Base-by-base conservation (phyloP, 768 basidiomycete genomes). In the Cytidiella melzeri region DNA sequence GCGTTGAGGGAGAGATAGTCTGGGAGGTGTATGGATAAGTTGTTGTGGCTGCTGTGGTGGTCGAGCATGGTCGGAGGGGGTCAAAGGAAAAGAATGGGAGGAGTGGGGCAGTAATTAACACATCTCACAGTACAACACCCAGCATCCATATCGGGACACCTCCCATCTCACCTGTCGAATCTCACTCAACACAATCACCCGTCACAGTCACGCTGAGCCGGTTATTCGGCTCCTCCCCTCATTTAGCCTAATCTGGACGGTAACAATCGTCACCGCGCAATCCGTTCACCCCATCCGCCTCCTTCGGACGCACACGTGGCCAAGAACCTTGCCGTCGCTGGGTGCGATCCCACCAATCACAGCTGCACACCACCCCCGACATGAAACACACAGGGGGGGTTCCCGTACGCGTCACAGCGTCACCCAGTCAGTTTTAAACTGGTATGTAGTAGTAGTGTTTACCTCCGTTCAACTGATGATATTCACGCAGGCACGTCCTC, bases 291-390 rank as follows among this genome's bases (percentile, higher is more conserved):
- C 23, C 27, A 7, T 12, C 49, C 49, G 49, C 43, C 43, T 45
- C 47, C n/a, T 10, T 48, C 47, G 47, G 47, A 40, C 23, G 10
- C 12, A 36, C 21, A 48, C 47, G 47, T 48, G 47, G 38, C 39
- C n/a, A n/a, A n/a, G n/a, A n/a, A n/a, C n/a, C n/a, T n/a, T n/a
- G n/a, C n/a, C n/a, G n/a, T n/a, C n/a, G n/a, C n/a, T n/a, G n/a
- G n/a, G n/a, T n/a, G n/a, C n/a, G n/a, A n/a, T n/a, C n/a, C n/a
- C n/a, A n/a, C n/a, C n/a, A n/a, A n/a, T n/a, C n/a, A n/a, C n/a
- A n/a, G n/a, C n/a, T n/a, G n/a, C n/a, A n/a, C n/a, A n/a, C n/a
- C n/a, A n/a, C n/a, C n/a, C n/a, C n/a, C n/a, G n/a, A n/a, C n/a
- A n/a, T n/a, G n/a, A n/a, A n/a, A n/a, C n/a, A n/a, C n/a, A n/a